A percentile compares a stretch with the other conserved stretches of the same genome.
phyloP scores from a whole-genome alignment of 768 basidiomycete species.

The Mycena sanguinolenta region DNA sequence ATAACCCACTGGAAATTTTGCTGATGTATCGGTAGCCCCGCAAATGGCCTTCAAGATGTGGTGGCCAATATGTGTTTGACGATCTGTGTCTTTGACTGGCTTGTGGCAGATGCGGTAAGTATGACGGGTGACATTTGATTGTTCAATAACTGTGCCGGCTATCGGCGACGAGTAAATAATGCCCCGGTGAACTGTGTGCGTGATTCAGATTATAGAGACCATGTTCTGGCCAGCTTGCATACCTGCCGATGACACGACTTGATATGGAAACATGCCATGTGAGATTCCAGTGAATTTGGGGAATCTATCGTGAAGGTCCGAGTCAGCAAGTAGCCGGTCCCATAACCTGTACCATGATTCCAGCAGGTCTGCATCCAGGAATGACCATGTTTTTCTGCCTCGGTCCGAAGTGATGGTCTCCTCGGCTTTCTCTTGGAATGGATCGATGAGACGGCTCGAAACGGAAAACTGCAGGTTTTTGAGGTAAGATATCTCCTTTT shows the following conservation, averaged over 20 bases:
- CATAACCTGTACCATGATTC: neutral
- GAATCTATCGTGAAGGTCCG: constrained; percentile 7
- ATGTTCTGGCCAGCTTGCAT: no score
- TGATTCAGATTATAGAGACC: no score
- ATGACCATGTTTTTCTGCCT: constrained; percentile 14
- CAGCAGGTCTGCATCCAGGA: neutral
- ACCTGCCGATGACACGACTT: neutral
- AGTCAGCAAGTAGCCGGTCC: neutral
- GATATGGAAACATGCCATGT: constrained; percentile 3
- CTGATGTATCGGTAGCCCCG: no score
- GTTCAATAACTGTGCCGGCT: constrained; percentile 2
- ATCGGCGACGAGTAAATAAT: neutral
- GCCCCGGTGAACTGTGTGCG: constrained; percentile 2
- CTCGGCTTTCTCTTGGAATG: neutral
- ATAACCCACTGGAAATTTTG: no score
- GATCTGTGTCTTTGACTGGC: constrained; percentile 5
- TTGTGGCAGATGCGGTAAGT: constrained; percentile 1
- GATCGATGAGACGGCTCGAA: constrained; percentile 10
- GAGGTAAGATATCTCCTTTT: neutral
- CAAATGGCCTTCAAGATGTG: constrained; percentile 6
- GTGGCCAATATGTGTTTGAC: neutral
- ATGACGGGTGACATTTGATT: neutral
- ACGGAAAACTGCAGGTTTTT: constrained; percentile 2
- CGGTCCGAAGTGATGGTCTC: neutral
- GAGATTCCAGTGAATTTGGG: constrained; percentile 12